Evolutionary conservation across 2,329 filamentous ascomycete genomes (phyloP), one percentile per base, ranked within the genome.

Genomic region (Pseudopyrenochaeta lycopersici): DNA sequence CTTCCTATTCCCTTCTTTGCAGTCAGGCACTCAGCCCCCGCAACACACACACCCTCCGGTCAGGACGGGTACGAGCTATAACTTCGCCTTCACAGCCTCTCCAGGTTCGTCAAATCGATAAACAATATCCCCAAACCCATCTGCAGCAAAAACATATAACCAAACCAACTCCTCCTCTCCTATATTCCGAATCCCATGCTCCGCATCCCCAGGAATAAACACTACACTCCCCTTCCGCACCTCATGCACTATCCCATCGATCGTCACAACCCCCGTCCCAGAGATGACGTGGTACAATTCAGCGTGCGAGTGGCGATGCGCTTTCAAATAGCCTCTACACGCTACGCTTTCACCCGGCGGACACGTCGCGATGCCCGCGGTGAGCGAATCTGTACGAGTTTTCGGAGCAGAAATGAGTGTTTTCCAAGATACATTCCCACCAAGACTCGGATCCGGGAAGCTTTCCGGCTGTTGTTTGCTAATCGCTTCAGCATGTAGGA

Each of bases 211-310:
- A 0, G 78, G 78, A 30, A 81, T 77, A 53, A 73, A 81, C 1
- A 80, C 67, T 7, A 73, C 70, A 42, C 61, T 69, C 4, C 77
- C 78, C 21, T 64, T 66, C 11, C 46, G 39, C 0, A 81, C 74
- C 1, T 43, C 46, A 44, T 74, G 58, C 18, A 72, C 65, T 6
- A 58, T 44, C 3, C 74, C 77, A 40, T 80, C 74, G 14, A 81
- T 73, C 0, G 59, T 68, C 2, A 80, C 67, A 7, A 75, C 58
- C 0, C 76, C 78, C 0, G 52, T 62, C 0, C 78, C 78, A 0
- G 70, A 55, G 0, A 75, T 64, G 15, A 81, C 63, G 47, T 80
- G 67, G 46, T 81, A 81, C 1, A 81, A 68, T 58, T 81, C 79
- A 0, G 79, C 73, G 32, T 81, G 78, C 3, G 52, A 36, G 46